Evolutionary conservation across 2,329 filamentous ascomycete species (phyloP).

Genomic region (Aspergillus ustus): DNA sequence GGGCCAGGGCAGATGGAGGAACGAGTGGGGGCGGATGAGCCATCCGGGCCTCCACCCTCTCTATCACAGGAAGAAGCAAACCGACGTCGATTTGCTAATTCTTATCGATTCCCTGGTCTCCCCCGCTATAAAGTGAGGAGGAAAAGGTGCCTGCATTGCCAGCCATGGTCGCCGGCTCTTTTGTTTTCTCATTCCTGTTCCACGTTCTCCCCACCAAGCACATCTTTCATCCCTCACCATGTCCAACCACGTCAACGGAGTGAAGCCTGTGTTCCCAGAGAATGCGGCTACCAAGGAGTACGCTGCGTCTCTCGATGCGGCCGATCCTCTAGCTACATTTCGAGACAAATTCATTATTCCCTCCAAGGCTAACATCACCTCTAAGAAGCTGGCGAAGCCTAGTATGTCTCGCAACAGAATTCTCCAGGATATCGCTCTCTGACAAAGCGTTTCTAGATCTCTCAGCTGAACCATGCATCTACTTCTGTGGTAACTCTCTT

Average conservation of each 20-base stretch:
- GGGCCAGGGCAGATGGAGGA: neutral
- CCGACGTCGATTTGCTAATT: neutral
- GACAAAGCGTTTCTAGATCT: slow-evolving; percentile 31
- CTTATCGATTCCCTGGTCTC: neutral
- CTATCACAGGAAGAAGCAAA: neutral
- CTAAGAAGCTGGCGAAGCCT: slow-evolving; percentile 59
- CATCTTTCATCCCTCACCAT: slow-evolving; percentile 17
- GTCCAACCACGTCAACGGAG: slow-evolving; percentile 14
- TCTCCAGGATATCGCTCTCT: slow-evolving; percentile 9
- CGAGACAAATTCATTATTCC: slow-evolving; percentile 78
- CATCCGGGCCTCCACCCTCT: neutral
- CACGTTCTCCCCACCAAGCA: neutral
- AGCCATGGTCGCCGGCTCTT: neutral
- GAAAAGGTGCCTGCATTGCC: neutral
- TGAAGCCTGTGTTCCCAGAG: slow-evolving; percentile 36
- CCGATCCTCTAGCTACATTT: slow-evolving; percentile 64
- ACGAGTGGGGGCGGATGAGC: neutral
- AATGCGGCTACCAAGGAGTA: slow-evolving; percentile 41
- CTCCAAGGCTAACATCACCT: slow-evolving; percentile 71
- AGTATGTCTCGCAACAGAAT: slow-evolving; percentile 26
- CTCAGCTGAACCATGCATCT: slow-evolving; percentile 57
- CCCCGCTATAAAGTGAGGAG: slow-evolving; percentile 12
- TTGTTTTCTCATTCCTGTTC: neutral
- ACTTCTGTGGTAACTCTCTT: slow-evolving; percentile 88
- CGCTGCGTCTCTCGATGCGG: slow-evolving; percentile 59